A percentile compares a stretch with the other conserved stretches of the same genome.
phyloP scores from a whole-genome alignment of 345 rosid genomes.

The Orychophragmus violaceus region DNA sequence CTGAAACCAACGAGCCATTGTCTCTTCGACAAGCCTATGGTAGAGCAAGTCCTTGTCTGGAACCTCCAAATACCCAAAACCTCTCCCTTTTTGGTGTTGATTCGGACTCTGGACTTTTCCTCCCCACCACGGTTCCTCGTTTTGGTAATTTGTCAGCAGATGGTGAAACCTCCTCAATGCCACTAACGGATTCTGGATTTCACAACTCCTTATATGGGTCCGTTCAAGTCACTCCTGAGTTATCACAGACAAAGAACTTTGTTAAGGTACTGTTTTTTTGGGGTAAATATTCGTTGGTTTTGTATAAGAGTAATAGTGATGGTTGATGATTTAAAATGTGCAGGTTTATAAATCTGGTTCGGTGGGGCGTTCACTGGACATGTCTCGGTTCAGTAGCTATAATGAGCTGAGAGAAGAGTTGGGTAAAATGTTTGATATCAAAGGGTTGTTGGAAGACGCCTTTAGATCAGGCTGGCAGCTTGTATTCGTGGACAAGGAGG shows the following conservation, averaged over 20 bases:
- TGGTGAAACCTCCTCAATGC: no score
- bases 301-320: not conserved
- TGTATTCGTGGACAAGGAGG: slow-evolving; percentile 83
- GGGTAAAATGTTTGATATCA: slow-evolving; percentile 68
- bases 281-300: no score
- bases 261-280: slow-evolving; percentile 44
- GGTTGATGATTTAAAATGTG: not conserved
- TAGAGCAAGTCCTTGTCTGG: slow-evolving; percentile 39
- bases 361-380: slow-evolving; percentile 67
- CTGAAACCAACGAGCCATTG: slow-evolving; percentile 38
- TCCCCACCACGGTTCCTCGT: slow-evolving; percentile 49
- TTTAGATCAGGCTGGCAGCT: slow-evolving; percentile 92
- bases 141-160: slow-evolving; percentile 35
- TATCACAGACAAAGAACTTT: slow-evolving; percentile 40
- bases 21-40: slow-evolving; percentile 39
- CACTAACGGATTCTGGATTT: slow-evolving; percentile 41
- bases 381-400: slow-evolving; percentile 73
- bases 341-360: slow-evolving; percentile 70
- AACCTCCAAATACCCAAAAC: slow-evolving; percentile 37
- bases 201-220: slow-evolving; percentile 46
- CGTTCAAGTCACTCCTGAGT: slow-evolving; percentile 54
- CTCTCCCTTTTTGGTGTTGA: slow-evolving; percentile 43
- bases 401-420: slow-evolving; percentile 64
- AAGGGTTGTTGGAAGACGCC: slow-evolving; percentile 69
- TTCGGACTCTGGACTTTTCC: slow-evolving; percentile 48